A percentile compares a stretch with the other conserved stretches of the same genome.
phyloP scores from a whole-genome alignment of 305 asterid species.

The Fraxinus greggii region DNA sequence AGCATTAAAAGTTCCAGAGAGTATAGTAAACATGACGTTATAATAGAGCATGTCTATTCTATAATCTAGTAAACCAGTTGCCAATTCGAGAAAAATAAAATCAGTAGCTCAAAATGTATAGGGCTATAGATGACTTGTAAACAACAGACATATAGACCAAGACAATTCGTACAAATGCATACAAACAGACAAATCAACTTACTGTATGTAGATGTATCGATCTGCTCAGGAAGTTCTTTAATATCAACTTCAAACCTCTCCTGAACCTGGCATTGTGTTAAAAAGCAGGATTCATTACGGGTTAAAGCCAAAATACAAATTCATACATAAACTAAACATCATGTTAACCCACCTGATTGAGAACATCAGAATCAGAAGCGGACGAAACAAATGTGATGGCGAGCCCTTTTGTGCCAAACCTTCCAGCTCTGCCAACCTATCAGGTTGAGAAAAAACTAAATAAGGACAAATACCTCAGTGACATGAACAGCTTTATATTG shows the following conservation, averaged over 20 bases:
- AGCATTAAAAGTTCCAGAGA: background rate
- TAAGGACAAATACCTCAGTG: background rate
- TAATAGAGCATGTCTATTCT: background rate
- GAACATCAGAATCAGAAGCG: slow-evolving; percentile 89
- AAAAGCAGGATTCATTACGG: background rate
- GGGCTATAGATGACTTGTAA: background rate
- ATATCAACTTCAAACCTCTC: slow-evolving; percentile 66
- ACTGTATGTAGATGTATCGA: slow-evolving; percentile 69
- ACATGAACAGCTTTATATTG: background rate
- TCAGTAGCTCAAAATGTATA: background rate
- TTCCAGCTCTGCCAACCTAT: slow-evolving; percentile 91
- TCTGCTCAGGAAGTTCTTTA: slow-evolving; percentile 68
- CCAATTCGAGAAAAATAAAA: background rate
- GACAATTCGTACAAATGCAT: background rate
- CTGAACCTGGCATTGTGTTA: slow-evolving; percentile 39
- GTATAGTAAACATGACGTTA: background rate
- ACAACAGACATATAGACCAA: background rate
- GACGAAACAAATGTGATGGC: slow-evolving; percentile 85
- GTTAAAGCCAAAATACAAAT: slow-evolving; percentile 18
- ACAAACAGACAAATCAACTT: slow-evolving; percentile 14
- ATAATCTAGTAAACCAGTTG: background rate
- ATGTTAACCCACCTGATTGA: slow-evolving; percentile 57
- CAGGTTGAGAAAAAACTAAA: background rate
- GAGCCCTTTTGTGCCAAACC: slow-evolving; percentile 89
- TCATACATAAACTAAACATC: background rate